Evolutionary conservation across 768 basidiomycete genomes (phyloP).

Genomic region (Hericium coralloides): DNA sequence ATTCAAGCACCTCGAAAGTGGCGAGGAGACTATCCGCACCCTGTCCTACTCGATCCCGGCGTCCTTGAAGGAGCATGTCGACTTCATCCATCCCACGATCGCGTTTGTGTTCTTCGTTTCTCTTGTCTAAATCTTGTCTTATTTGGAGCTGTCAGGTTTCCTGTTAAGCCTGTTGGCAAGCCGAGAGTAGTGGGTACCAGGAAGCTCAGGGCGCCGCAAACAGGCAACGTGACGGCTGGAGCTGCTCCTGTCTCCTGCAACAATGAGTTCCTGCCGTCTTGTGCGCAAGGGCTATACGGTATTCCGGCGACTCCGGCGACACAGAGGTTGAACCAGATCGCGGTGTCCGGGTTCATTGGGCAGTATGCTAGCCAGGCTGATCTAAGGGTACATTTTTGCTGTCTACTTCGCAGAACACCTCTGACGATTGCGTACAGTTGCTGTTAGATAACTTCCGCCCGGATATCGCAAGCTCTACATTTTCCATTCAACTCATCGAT

Average conservation of each 20-base stretch:
- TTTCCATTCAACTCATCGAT: too few relatives aligned
- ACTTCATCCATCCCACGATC: constrained; percentile 9
- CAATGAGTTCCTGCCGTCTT: constrained; percentile 7
- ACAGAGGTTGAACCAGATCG: constrained; percentile 8
- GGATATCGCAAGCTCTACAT: too few relatives aligned
- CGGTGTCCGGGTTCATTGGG: constrained; percentile 11
- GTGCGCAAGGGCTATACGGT: constrained; percentile 14
- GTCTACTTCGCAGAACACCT: too few relatives aligned
- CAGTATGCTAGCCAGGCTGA: constrained; percentile 14
- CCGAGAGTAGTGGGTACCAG: neutral
- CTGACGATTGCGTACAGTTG: too few relatives aligned
- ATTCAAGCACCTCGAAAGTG: constrained; percentile 6
- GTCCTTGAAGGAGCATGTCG: constrained; percentile 1
- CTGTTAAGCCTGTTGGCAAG: constrained; percentile 12
- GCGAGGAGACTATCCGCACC: constrained; percentile 6
- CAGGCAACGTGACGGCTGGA: too few relatives aligned
- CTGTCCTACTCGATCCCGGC: constrained; percentile 12
- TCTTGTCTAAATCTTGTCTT: neutral
- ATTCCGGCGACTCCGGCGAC: constrained; percentile 11
- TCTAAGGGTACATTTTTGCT: neutral
- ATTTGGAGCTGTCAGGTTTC: neutral
- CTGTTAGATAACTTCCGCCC: too few relatives aligned
- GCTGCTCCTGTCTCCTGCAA: neutral
- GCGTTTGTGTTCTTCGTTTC: neutral
- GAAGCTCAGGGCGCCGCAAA: too few relatives aligned